Percentiles rank a stretch among this genome's conserved stretches.
These are phyloP conservation scores for Ensete glaucum DNA, from an alignment of 176 grass and related monocot species.

Conservation along the genomic window DNA sequence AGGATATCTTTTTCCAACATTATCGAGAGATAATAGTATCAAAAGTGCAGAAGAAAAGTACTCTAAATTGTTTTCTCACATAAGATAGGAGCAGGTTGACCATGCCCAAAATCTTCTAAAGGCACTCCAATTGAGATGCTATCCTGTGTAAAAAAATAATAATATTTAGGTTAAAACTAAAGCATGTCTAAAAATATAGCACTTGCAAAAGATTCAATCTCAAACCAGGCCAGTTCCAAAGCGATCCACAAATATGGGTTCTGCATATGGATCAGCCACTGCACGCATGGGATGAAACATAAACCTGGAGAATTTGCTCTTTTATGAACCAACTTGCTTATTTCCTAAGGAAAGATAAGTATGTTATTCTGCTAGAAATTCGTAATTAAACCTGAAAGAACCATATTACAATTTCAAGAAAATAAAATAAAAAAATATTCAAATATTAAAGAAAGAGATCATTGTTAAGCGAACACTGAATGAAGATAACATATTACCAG, in stretches of 20 bases:
- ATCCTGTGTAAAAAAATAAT: conserved; percentile 32
- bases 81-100: conserved; percentile 92
- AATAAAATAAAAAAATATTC: too few species aligned
- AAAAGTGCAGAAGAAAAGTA: background rate
- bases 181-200: conserved; percentile 7
- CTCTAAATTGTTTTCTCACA: conserved; percentile 37
- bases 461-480: too few species aligned
- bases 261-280: conserved; percentile 75
- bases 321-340: too few species aligned
- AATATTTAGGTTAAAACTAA: conserved; percentile 18
- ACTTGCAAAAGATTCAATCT: conserved; percentile 15
- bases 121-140: conserved; percentile 69
- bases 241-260: conserved; percentile 70
- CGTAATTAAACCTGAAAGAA: too few species aligned
- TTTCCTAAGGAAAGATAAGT: too few species aligned
- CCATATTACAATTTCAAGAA: too few species aligned
- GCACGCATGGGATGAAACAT: conserved; percentile 85
- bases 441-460: too few species aligned
- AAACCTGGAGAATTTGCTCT: conserved; percentile 38
- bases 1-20: conserved; percentile 56
- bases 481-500: too few species aligned
- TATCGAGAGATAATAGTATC: background rate
- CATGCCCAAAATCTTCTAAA: conserved; percentile 82
- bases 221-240: conserved; percentile 66
- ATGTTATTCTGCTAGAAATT: too few species aligned